Evolutionary conservation across 371 early-diverging fungal species (phyloP), one percentile per base, ranked within the genome.

Genomic region (Mucor saturninus): DNA sequence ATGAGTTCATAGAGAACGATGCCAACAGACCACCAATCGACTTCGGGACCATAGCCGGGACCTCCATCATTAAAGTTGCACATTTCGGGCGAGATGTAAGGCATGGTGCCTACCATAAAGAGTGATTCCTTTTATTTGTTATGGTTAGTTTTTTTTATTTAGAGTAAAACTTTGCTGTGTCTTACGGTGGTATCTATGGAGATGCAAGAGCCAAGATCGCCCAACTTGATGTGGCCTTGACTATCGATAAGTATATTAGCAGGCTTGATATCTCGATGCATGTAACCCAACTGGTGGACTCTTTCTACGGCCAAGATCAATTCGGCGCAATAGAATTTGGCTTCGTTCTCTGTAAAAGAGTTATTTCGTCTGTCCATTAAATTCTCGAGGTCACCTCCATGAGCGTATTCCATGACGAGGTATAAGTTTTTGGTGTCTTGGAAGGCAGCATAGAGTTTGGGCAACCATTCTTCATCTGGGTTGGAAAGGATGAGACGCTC

Each of bases 21-120:
- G 21, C 99, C 99, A 0, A 99, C 83, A 9, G 97, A 93, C 99
- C 99, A 99, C 94, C 98, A 97, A 80, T 99, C 99, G 45, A 95
- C 96, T 32, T 93, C 94, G 50, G 91, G 90, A 40, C 95, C 95
- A 78, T 99, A 99, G 9, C 93, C 84, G 6, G 79, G 76, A 4
- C 21, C 9, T 7, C 85, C 85, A 21, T 21, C 21, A 21, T 21
- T 21, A 45, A 81, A 83, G 66, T 88, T 74, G 28, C 62, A 62
- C 70, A 96, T 91, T 76, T 97, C 98, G 4, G 97, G 96, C 14
- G 98, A 97, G 61, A 99, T 95, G 72, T 96, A 97, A 62, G 96
- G 95, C 54, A 95, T 93, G 2, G 99, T 98, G 6, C 99, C 99
- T 2, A 97, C 95, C 0, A 69, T 29, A 5, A 58, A 54, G 7